A percentile compares a stretch with the other conserved stretches of the same genome.
phyloP scores from a whole-genome alignment of 176 grass and related monocot genomes.

The Eragrostis nindensis region DNA sequence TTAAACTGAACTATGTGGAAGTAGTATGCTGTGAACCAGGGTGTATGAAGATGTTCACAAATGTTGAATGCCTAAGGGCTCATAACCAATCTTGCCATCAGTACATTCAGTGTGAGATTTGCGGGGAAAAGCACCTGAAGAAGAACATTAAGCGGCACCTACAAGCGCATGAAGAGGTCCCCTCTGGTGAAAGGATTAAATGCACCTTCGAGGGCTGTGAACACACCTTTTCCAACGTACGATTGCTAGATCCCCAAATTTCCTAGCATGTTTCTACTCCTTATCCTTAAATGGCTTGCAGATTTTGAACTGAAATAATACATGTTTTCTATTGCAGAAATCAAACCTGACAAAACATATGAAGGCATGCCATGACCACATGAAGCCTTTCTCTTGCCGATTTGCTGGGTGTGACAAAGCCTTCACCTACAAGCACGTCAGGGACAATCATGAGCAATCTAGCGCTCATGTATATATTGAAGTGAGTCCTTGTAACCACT shows the following conservation, averaged over 20 bases:
- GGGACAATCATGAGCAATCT: slow-evolving; percentile 62
- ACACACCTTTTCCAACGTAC: slow-evolving; percentile 67
- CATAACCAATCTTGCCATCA: slow-evolving; percentile 60
- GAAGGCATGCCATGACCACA: slow-evolving; percentile 52
- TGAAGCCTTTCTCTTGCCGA: slow-evolving; percentile 39
- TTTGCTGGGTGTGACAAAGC: slow-evolving; percentile 36
- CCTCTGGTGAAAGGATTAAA: slow-evolving; percentile 45
- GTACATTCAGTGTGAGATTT: slow-evolving; percentile 52
- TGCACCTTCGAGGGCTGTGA: slow-evolving; percentile 52
- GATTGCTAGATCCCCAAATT: neutral
- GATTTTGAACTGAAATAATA: neutral
- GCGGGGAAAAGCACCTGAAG: slow-evolving; percentile 62
- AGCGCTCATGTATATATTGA: slow-evolving; percentile 48
- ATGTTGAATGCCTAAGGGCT: slow-evolving; percentile 55
- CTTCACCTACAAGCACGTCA: slow-evolving; percentile 67
- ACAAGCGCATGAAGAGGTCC: slow-evolving; percentile 10
- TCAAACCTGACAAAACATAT: slow-evolving; percentile 66
- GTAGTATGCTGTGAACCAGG: slow-evolving; percentile 66
- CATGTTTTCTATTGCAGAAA: slow-evolving; percentile 43
- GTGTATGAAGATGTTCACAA: slow-evolving; percentile 70
- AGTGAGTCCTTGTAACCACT: slow-evolving; percentile 23
- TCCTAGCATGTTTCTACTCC: neutral
- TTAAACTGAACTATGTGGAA: slow-evolving; percentile 66
- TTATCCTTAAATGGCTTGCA: neutral
- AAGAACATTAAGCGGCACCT: slow-evolving; percentile 69